Conservation (phyloP, 169 alveolate species). For the Eimeria acervulina region DNA sequence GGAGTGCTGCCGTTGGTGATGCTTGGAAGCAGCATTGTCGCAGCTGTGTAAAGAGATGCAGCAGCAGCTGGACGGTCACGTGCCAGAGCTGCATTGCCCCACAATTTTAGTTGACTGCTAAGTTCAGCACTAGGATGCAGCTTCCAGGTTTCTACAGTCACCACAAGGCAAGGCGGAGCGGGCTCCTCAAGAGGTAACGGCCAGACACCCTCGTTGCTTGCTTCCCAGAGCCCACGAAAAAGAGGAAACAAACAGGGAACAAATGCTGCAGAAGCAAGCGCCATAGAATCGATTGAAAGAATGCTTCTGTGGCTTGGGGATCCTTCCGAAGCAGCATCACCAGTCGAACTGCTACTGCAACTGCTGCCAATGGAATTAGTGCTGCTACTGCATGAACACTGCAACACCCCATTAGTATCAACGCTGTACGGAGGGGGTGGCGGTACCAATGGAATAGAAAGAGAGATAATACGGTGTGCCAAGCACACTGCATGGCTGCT, state of each 20-base stretch:
- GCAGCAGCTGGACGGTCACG: constrained; percentile 56
- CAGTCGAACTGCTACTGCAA: background rate
- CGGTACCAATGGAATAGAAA: background rate
- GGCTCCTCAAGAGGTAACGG: background rate
- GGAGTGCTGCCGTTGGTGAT: background rate
- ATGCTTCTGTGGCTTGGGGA: background rate
- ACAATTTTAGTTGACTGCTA: constrained; percentile 16
- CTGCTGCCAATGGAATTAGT: background rate
- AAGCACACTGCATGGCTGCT: background rate
- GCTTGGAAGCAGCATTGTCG: constrained; percentile 24
- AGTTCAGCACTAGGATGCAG: constrained; percentile 26
- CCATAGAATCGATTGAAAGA: constrained; percentile 5
- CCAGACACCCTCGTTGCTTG: background rate
- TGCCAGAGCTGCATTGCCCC: constrained; percentile 56
- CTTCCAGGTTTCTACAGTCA: constrained; percentile 15
- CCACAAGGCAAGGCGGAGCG: background rate
- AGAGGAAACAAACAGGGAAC: background rate
- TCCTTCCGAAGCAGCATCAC: background rate
- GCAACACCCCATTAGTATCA: background rate
- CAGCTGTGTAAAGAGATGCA: constrained; percentile 37
- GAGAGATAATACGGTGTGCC: background rate
- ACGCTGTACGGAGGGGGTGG: constrained; percentile 35
- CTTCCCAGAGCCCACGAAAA: constrained; percentile 39
- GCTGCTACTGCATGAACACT: background rate
- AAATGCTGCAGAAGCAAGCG: constrained; percentile 45